Evolutionary conservation across 179 eudicot species (phyloP), one percentile per base, ranked within the genome.

Genomic region (Heliamphora pulchella): DNA sequence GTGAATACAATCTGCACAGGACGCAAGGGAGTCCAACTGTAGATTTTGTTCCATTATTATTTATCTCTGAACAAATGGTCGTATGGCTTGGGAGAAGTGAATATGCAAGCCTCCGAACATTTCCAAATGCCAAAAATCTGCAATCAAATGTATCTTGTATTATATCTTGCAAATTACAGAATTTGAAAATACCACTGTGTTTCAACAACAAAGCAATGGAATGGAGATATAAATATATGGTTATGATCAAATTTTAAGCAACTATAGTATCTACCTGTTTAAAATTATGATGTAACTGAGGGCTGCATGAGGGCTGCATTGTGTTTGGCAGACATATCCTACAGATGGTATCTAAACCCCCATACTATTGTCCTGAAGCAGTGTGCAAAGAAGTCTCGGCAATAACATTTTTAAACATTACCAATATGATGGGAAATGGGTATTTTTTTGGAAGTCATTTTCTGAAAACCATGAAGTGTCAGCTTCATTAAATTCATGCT

Each of bases 121-220:
- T 81, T 11, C 86, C 82, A 82, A 83, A 76, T 58, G 82, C 88
- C 84, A 84, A 82, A 78, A 77, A 71, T 82, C 92, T 90, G 91
- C 90, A 82, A n/a, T 57, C 59, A n/a, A 79, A 84, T 78, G 7
- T 58, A 46, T 9, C 64, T 11, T 43, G 64, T 8, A 31, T 53
- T 17, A 53, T 31, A 54, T 69, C 50, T 55, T 15, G 66, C 20
- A 41, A 10, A 4, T 58, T 39, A 54, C 20, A 13, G 18, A 11
- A 4, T 43, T 43, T 39, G 66, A 58, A 11, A 54, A 54, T 3
- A 74, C 20, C 50, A 55, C 1, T 5, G 58, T 8, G 48, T 15
- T 31, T 5, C 66, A 75, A 74, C 51, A 57, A 58, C 2, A 75
- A 15, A 15, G 51, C 17, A 41, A 67, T 31, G 78, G 48, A 31